Evolutionary conservation across 2,329 filamentous ascomycete genomes (phyloP).

Genomic region (Sporothrix protearum): DNA sequence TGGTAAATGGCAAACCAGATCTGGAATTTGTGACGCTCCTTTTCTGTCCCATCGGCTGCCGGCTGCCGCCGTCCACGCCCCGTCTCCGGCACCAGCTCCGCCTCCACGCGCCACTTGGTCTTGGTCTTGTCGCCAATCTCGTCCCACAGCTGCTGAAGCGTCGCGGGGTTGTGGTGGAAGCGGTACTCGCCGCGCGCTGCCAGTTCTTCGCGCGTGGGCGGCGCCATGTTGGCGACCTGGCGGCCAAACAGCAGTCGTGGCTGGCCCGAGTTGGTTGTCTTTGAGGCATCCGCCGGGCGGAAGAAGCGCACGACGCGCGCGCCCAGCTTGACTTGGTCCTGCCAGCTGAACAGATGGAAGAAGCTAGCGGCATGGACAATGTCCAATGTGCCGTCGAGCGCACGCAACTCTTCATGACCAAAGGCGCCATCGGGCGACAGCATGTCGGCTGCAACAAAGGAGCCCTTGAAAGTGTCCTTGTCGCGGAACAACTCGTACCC

Average conservation of each 20-base stretch:
- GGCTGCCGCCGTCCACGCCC: background rate
- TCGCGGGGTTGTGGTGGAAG: constrained; percentile 41
- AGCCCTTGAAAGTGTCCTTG: constrained; percentile 27
- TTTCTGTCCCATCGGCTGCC: background rate
- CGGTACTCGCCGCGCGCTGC: constrained; percentile 29
- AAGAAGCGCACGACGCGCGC: constrained; percentile 32
- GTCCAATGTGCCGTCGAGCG: constrained; percentile 32
- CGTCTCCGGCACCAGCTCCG: constrained; percentile 2
- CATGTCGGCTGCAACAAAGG: constrained; percentile 32
- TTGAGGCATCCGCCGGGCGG: constrained; percentile 23
- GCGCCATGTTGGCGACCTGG: constrained; percentile 33
- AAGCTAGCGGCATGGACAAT: constrained; percentile 35
- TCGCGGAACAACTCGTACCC: constrained; percentile 38
- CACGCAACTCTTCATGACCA: constrained; percentile 24
- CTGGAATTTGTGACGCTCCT: background rate
- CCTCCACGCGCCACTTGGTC: constrained; percentile 27
- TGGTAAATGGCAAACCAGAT: constrained; percentile 16
- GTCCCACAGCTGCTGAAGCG: constrained; percentile 42
- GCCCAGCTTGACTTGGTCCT: constrained; percentile 32
- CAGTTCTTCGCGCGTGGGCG: constrained; percentile 21
- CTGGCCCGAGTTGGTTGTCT: background rate
- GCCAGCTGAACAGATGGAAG: constrained; percentile 36
- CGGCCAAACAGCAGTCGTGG: constrained; percentile 33
- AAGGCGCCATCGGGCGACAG: constrained; percentile 24
- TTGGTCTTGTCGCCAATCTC: constrained; percentile 36